These are phyloP conservation scores for Crucibulum laeve DNA, from an alignment of 768 basidiomycete species.

Conservation along the genomic window DNA sequence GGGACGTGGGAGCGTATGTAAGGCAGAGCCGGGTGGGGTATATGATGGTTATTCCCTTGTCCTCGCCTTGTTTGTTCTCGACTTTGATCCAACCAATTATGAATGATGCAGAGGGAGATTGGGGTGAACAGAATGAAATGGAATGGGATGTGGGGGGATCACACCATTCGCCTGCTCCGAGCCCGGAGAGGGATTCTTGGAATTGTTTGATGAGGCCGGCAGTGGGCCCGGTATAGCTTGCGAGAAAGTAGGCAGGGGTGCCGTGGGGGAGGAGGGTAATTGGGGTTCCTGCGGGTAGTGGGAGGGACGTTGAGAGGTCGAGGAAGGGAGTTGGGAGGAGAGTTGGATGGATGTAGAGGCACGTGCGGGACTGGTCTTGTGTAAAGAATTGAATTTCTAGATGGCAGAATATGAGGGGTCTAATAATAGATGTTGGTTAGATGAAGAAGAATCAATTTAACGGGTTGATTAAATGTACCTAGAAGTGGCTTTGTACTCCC, in stretches of 20 bases:
- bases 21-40: slow-evolving; percentile 65
- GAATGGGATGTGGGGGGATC: slow-evolving; percentile 10
- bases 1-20: slow-evolving; percentile 32
- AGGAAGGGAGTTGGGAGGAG: slow-evolving; percentile 55
- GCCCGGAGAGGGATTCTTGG: slow-evolving; percentile 53
- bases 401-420: slow-evolving; percentile 58
- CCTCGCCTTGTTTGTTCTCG: slow-evolving; percentile 75
- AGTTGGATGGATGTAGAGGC: slow-evolving; percentile 63
- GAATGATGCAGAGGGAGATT: slow-evolving; percentile 23
- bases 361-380: slow-evolving; percentile 19
- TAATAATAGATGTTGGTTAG: slow-evolving; percentile 18
- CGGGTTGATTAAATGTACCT: slow-evolving; percentile 29
- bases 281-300: slow-evolving; percentile 56
- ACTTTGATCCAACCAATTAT: slow-evolving; percentile 73
- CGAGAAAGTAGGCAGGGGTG: slow-evolving; percentile 69
- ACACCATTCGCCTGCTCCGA: slow-evolving; percentile 57
- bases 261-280: slow-evolving; percentile 68
- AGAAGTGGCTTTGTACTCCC: slow-evolving; percentile 50
- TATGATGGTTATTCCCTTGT: slow-evolving; percentile 71
- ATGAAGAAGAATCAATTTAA: not conserved
- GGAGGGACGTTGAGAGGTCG: slow-evolving; percentile 38
- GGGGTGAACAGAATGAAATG: slow-evolving; percentile 1
- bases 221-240: slow-evolving; percentile 66
- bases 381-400: slow-evolving; percentile 45
- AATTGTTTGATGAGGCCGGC: slow-evolving; percentile 61